These are phyloP conservation scores for Delonix regia DNA, from an alignment of 306 rosid genomes.

Conservation along the genomic window DNA sequence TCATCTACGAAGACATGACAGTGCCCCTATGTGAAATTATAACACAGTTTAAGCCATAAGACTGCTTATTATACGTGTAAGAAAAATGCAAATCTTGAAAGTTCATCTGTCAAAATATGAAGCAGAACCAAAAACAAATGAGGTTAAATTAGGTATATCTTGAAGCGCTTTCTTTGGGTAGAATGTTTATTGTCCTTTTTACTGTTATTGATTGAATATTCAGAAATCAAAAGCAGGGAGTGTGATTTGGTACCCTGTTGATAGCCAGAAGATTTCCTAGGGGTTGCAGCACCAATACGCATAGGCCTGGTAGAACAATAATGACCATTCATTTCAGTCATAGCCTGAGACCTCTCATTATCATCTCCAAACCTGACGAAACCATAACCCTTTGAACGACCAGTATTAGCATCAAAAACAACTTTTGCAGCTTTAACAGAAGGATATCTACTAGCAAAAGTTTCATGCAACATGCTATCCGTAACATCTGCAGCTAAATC, in stretches of 20 bases:
- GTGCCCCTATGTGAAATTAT: neutral
- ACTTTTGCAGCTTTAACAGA: slow-evolving; percentile 97
- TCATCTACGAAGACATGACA: slow-evolving; percentile 25
- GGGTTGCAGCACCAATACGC: slow-evolving; percentile 99
- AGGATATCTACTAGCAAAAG: slow-evolving; percentile 79
- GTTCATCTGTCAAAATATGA: slow-evolving; percentile 20
- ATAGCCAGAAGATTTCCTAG: slow-evolving; percentile 91
- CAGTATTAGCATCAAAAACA: slow-evolving; percentile 94
- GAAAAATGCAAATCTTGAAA: slow-evolving; percentile 19
- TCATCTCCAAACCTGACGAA: slow-evolving; percentile 98
- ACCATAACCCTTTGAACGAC: slow-evolving; percentile 99
- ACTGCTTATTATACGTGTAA: slow-evolving; percentile 4
- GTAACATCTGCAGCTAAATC: slow-evolving; percentile 98
- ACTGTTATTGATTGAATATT: neutral
- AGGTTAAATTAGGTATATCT: neutral
- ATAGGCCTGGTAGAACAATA: slow-evolving; percentile 97
- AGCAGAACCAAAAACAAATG: slow-evolving; percentile 16
- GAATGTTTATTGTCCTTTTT: neutral
- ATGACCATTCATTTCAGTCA: slow-evolving; percentile 89
- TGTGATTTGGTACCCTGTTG: slow-evolving; percentile 65
- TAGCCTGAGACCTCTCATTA: slow-evolving; percentile 85
- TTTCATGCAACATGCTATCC: slow-evolving; percentile 81
- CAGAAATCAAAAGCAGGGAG: slow-evolving; percentile 24
- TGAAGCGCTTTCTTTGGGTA: slow-evolving; percentile 18
- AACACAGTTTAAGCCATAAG: slow-evolving; percentile 10